phyloP scores from a whole-genome alignment of 371 early-diverging fungal genomes.

The Rhizopus arrhizus region DNA sequence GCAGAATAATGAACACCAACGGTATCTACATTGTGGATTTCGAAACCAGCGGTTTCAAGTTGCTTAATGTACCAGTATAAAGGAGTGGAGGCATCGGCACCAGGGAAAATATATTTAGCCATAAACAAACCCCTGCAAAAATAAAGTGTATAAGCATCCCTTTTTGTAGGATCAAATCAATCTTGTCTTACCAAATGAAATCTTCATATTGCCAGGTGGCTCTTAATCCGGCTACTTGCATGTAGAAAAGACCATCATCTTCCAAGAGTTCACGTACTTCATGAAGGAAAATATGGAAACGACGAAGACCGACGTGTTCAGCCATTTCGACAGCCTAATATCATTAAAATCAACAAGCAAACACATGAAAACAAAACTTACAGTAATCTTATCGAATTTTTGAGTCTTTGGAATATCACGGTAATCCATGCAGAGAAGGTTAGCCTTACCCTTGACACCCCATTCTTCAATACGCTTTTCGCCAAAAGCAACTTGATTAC shows the following conservation, averaged over 20 bases:
- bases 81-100: slow-evolving; percentile 96
- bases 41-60: slow-evolving; percentile 92
- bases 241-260: slow-evolving; percentile 96
- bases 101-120: slow-evolving; percentile 98
- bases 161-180: not conserved
- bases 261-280: slow-evolving; percentile 93
- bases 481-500: slow-evolving; percentile 90
- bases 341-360: slow-evolving; percentile 4
- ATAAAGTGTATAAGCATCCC: slow-evolving; percentile 16
- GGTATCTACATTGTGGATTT: slow-evolving; percentile 86
- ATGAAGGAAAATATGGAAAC: slow-evolving; percentile 87
- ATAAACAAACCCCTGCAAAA: slow-evolving; percentile 87
- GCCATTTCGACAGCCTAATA: slow-evolving; percentile 90
- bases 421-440: slow-evolving; percentile 91
- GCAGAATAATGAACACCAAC: slow-evolving; percentile 97
- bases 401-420: slow-evolving; percentile 87
- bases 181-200: slow-evolving; percentile 64
- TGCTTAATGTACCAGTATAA: slow-evolving; percentile 91
- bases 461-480: slow-evolving; percentile 81
- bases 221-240: slow-evolving; percentile 97
- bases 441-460: slow-evolving; percentile 79
- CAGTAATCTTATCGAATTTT: slow-evolving; percentile 93
- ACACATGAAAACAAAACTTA: slow-evolving; percentile 11
- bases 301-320: slow-evolving; percentile 95
- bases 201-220: slow-evolving; percentile 88